phyloP scores from a whole-genome alignment of 331 rosid species.

The Prunus yedoensis region DNA sequence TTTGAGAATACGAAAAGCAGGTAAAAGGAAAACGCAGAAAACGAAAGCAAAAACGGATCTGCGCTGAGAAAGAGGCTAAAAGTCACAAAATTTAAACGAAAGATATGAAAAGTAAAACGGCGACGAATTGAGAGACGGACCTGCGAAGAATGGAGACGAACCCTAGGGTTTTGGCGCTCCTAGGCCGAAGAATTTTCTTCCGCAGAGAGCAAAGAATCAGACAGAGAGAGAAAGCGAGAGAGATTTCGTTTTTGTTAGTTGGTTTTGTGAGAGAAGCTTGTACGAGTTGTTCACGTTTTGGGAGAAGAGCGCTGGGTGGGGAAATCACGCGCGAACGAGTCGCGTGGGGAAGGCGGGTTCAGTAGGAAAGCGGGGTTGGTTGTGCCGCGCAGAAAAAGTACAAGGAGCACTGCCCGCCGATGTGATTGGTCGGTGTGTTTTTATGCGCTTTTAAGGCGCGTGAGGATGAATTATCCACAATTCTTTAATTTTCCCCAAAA shows the following conservation, averaged over 20 bases:
- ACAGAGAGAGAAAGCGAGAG: slow-evolving; percentile 31
- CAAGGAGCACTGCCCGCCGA: slow-evolving; percentile 26
- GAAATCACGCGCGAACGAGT: slow-evolving; percentile 26
- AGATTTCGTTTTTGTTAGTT: slow-evolving; percentile 47
- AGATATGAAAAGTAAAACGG: neutral
- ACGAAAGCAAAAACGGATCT: slow-evolving; percentile 53
- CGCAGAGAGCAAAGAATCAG: slow-evolving; percentile 47
- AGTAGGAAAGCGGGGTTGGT: slow-evolving; percentile 41
- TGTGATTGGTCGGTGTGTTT: slow-evolving; percentile 26
- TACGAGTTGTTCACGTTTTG: slow-evolving; percentile 48
- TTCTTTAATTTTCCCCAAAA: neutral
- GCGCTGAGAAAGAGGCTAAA: slow-evolving; percentile 21
- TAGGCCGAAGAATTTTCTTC: slow-evolving; percentile 30
- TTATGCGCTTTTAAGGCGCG: slow-evolving; percentile 24
- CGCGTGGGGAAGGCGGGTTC: slow-evolving; percentile 28
- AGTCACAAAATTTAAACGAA: slow-evolving; percentile 4
- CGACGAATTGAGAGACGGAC: slow-evolving; percentile 28
- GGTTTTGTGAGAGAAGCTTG: slow-evolving; percentile 37
- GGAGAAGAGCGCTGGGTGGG: slow-evolving; percentile 11
- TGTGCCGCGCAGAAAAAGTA: slow-evolving; percentile 38
- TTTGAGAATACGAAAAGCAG: slow-evolving; percentile 8
- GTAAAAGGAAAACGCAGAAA: slow-evolving; percentile 14
- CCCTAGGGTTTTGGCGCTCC: slow-evolving; percentile 58
- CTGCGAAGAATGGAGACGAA: slow-evolving; percentile 49
- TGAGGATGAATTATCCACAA: slow-evolving; percentile 7